A percentile compares a stretch with the other conserved stretches of the same genome.
phyloP scores from a whole-genome alignment of 1,139 yeast genomes.

The Candida freyschussii region DNA sequence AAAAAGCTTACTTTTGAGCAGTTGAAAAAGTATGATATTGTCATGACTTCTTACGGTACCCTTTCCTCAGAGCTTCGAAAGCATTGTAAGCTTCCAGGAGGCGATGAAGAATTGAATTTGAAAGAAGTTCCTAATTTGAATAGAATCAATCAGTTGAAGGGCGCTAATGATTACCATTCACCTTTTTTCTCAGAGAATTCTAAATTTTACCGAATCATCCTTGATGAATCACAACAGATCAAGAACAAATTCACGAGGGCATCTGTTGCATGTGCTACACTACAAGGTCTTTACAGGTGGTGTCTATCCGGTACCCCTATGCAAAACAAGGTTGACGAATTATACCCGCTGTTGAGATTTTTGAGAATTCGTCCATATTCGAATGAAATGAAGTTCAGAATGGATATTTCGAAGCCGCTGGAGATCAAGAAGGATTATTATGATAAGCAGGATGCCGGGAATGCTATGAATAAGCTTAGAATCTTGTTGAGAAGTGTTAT shows the following conservation, averaged over 20 bases:
- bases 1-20: slow-evolving; percentile 40
- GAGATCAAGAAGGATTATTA: slow-evolving; percentile 30
- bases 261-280: slow-evolving; percentile 59
- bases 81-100: slow-evolving; percentile 38
- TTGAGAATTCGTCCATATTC: slow-evolving; percentile 64
- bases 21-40: slow-evolving; percentile 58
- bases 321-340: slow-evolving; percentile 79
- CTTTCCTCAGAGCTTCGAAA: slow-evolving; percentile 63
- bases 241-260: slow-evolving; percentile 68
- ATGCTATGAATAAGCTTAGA: slow-evolving; percentile 60
- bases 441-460: slow-evolving; percentile 29
- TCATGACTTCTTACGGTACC: slow-evolving; percentile 73
- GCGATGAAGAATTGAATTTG: slow-evolving; percentile 29
- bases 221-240: slow-evolving; percentile 91
- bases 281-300: slow-evolving; percentile 58
- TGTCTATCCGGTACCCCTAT: slow-evolving; percentile 94
- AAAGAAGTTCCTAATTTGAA: slow-evolving; percentile 32
- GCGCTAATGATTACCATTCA: slow-evolving; percentile 40
- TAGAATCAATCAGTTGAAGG: slow-evolving; percentile 30
- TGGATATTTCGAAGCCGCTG: slow-evolving; percentile 57
- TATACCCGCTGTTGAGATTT: slow-evolving; percentile 73
- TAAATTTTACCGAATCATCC: slow-evolving; percentile 58
- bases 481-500: slow-evolving; percentile 73
- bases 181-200: slow-evolving; percentile 59
- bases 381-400: slow-evolving; percentile 51